phyloP scores from a whole-genome alignment of 768 basidiomycete species.

The Pleurotus pulmonarius region DNA sequence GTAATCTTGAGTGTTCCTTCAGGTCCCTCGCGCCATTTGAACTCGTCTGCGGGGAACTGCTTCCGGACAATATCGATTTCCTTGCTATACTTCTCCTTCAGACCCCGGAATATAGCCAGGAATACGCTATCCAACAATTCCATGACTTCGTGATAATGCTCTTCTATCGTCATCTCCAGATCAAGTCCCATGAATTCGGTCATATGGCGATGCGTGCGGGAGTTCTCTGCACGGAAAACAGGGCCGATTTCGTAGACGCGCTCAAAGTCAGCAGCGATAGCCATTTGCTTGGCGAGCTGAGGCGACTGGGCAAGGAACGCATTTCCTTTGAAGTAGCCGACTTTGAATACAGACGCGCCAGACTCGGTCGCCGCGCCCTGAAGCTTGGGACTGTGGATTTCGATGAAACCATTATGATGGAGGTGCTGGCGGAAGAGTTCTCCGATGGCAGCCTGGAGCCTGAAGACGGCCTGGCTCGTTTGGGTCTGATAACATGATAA shows the following conservation, averaged over 20 bases:
- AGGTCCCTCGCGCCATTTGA: slow-evolving; percentile 89
- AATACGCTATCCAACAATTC: slow-evolving; percentile 88
- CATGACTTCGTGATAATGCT: slow-evolving; percentile 98
- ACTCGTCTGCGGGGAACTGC: slow-evolving; percentile 95
- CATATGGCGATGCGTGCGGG: slow-evolving; percentile 96
- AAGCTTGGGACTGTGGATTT: slow-evolving; percentile 97
- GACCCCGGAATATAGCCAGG: slow-evolving; percentile 79
- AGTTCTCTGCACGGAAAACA: slow-evolving; percentile 97
- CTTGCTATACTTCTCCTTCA: slow-evolving; percentile 69
- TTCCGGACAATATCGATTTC: slow-evolving; percentile 81
- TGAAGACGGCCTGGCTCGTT: slow-evolving; percentile 96
- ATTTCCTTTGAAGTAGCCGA: slow-evolving; percentile 91
- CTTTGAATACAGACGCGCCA: slow-evolving; percentile 97
- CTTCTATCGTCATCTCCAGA: slow-evolving; percentile 98
- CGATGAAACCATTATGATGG: slow-evolving; percentile 70
- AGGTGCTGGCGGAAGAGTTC: slow-evolving; percentile 85
- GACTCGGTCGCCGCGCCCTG: slow-evolving; percentile 97
- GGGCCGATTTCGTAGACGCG: slow-evolving; percentile 96
- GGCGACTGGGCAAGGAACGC: slow-evolving; percentile 97
- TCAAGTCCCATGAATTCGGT: slow-evolving; percentile 99
- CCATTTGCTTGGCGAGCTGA: slow-evolving; percentile 98
- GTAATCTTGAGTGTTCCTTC: slow-evolving; percentile 84
- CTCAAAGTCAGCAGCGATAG: slow-evolving; percentile 97
- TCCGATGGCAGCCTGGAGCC: slow-evolving; percentile 83
- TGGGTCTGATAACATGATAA: slow-evolving; percentile 54